Percentiles rank a stretch among this genome's conserved stretches.
These are phyloP conservation scores for Labyrinthula sp. DNA, from an alignment of 352 stramenopile genomes.

Conservation along the genomic window DNA sequence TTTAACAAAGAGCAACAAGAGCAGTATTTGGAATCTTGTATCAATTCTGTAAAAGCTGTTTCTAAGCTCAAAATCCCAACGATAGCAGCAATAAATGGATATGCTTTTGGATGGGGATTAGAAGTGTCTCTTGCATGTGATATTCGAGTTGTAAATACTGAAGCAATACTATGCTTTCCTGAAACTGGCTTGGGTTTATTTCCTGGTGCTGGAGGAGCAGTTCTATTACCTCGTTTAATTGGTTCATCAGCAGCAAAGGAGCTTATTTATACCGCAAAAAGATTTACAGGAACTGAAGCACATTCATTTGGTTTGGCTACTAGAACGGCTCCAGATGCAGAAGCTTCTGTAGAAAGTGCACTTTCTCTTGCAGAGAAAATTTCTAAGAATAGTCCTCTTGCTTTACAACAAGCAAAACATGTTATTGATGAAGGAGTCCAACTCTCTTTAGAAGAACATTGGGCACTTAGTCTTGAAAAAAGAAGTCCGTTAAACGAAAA, in stretches of 20 bases:
- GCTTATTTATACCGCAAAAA: conserved; percentile 10
- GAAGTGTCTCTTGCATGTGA: conserved; percentile 23
- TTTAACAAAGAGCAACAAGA: conserved; percentile 2
- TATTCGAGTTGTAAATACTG: conserved; percentile 7
- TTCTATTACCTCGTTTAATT: conserved; percentile 15
- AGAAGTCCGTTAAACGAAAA: conserved; percentile 24
- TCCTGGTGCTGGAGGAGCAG: conserved; percentile 7
- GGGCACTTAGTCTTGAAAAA: conserved; percentile 8
- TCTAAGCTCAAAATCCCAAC: conserved; percentile 1
- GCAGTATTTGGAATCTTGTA: conserved; percentile 8
- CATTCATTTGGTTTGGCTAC: conserved; percentile 15
- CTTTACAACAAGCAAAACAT: conserved; percentile 3
- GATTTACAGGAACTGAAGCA: conserved; percentile 12
- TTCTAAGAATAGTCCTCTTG: conserved; percentile 10
- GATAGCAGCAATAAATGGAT: conserved; percentile 20
- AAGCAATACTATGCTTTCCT: conserved; percentile 16
- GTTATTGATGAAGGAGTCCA: conserved; percentile 25
- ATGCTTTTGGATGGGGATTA: conserved; percentile 22
- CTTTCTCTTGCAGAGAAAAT: conserved; percentile 11
- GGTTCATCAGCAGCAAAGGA: conserved; percentile 21
- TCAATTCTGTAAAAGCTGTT: conserved; percentile 7
- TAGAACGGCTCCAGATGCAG: background rate
- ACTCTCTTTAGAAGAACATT: conserved; percentile 4
- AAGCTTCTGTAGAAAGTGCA: background rate
- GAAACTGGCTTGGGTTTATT: conserved; percentile 2